Evolutionary conservation across 129 eudicot species (phyloP), one percentile per base, ranked within the genome.

Genomic region (Cynara cardunculus): DNA sequence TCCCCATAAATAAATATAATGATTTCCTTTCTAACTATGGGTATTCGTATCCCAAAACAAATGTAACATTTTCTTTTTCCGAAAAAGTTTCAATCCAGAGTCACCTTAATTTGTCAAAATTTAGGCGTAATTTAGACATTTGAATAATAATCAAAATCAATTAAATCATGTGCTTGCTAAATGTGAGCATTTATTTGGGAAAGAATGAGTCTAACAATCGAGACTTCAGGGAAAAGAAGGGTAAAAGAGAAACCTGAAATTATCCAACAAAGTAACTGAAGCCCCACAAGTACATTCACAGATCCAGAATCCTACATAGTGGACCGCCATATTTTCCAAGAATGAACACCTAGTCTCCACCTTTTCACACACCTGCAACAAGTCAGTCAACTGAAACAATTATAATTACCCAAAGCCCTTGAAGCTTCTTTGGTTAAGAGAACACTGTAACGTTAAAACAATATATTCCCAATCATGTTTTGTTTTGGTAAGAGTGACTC

Each of bases 211-310:
- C 30, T 11, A 73, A 7, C 19, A 16, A 62, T 19, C n/a, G 72
- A 69, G 61, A 31, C 30, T 32, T 25, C 16, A 69, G 71, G 44
- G 64, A 75, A 31, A 66, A 73, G 2, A 67, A 35, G 68, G 28
- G 30, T 76, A 18, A 31, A 16, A 11, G 32, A 67, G 73, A 73
- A 67, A 94, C 96, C 91, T 87, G 32, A 85, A 86, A 75, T 75
- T 31, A 78, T 87, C 86, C 30, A 25, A 79, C 19, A 70, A 80
- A 69, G 56, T 34, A 76, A 61, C 37, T 21, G 86, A 86, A 71
- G 31, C 72, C 70, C 84, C 91, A 73, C 97, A 95, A 12, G 75
- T 72, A 73, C 99, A 92, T 84, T 95, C 99, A 82, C 73, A 61
- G 44, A 53, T 82, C 99, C 99, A 92, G 86, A 95, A 88, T 81